Evolutionary conservation across 176 grass and related monocot genomes (phyloP), one percentile per base, ranked within the genome.

Genomic region (Carex scoparia): DNA sequence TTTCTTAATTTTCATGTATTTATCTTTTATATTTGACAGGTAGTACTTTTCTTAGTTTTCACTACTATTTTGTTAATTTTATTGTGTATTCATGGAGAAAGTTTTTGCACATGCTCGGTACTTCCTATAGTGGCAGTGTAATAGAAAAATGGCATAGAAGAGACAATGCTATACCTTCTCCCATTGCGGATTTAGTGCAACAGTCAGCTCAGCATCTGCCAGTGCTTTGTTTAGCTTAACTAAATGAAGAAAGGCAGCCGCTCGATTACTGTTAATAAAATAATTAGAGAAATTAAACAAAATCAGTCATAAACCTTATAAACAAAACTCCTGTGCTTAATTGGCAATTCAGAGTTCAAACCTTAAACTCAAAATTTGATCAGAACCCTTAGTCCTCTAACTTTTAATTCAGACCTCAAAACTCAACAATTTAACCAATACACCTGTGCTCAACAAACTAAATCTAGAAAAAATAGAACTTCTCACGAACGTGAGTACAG

Each of bases 181-280:
- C 96, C 96, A 99, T 10, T 95, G 61, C 11, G 96, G 91, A 61
- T 94, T 95, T 4, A 99, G 90, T 48, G 88, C 85, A 56, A 99
- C 89, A 79, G 96, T 95, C 44, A 68, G 92, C 78, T 99, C 96
- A 81, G 96, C 93, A 88, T 99, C 96, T 48, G 90, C 86, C 79
- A 95, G 93, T 69, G 96, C 96, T 86, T 99, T 99, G 84, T 81
- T 99, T 37, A 99, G 91, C 81, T 99, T 99, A 64, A 99, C 93
- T 70, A 99, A 61, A 23, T 99, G 91, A 5, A 99, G 85, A 84
- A 99, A 99, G 1, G 96, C 96, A 66, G 96, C 96, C 65, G 93
- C 91, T 79, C 96, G 90, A 56, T 99, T 99, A 87, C 96, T 99
- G 87, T 44, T 30, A 70, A 49, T 19, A 74, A 5, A 65, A 83